Percentiles rank a stretch among this genome's conserved stretches.
Conservation (phyloP, 352 stramenopile species). For the Phytophthora sp. region DNA sequence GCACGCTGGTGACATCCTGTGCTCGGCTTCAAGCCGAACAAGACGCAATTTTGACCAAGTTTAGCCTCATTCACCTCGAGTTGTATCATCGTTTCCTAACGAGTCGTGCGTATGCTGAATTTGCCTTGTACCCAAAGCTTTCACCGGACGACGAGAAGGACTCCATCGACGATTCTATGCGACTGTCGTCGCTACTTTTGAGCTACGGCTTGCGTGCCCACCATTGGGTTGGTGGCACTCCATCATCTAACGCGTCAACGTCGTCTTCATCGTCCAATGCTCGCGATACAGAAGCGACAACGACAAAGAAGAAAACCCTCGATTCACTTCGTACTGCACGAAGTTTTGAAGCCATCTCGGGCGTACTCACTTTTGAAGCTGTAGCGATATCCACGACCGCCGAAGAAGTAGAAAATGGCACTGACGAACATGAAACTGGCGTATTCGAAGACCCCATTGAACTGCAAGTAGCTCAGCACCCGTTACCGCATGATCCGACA, state of each 20-base stretch:
- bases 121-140: slow-evolving; percentile 77
- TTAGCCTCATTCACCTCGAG: slow-evolving; percentile 86
- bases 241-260: slow-evolving; percentile 29
- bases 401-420: slow-evolving; percentile 20
- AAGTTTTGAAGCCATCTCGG: slow-evolving; percentile 78
- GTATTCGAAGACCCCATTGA: slow-evolving; percentile 49
- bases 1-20: slow-evolving; percentile 71
- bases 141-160: slow-evolving; percentile 58
- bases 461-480: slow-evolving; percentile 58
- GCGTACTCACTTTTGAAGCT: slow-evolving; percentile 81
- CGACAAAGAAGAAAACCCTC: slow-evolving; percentile 66
- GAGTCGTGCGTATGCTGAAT: slow-evolving; percentile 84
- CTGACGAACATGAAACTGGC: slow-evolving; percentile 12
- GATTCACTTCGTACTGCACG: slow-evolving; percentile 67
- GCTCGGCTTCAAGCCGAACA: slow-evolving; percentile 76
- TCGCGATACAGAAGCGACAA: slow-evolving; percentile 30
- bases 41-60: slow-evolving; percentile 84
- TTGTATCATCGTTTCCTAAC: slow-evolving; percentile 87
- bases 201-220: slow-evolving; percentile 86
- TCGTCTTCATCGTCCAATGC: slow-evolving; percentile 27
- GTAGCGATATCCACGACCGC: slow-evolving; percentile 35
- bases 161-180: slow-evolving; percentile 72
- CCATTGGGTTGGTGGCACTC: slow-evolving; percentile 54
- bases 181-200: slow-evolving; percentile 71
- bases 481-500: slow-evolving; percentile 54